phyloP scores from a whole-genome alignment of 164 flowering plant species.

The Pachysandra terminalis region DNA sequence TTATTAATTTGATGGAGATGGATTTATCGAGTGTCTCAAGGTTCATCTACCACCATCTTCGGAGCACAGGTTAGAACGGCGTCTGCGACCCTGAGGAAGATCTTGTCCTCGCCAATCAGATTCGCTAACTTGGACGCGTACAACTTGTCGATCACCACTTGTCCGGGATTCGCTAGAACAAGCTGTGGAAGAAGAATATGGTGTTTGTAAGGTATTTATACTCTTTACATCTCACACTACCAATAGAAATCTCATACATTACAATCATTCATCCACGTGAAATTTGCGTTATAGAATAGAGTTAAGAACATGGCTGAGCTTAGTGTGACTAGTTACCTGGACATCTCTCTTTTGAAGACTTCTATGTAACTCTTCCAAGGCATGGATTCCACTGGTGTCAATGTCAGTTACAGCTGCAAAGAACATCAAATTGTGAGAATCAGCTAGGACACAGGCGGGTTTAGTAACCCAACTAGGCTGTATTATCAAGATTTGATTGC shows the following conservation, averaged over 20 bases:
- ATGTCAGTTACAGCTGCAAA: slow-evolving; percentile 83
- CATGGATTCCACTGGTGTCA: slow-evolving; percentile 88
- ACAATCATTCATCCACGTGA: too few relatives aligned
- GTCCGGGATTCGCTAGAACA: slow-evolving; percentile 84
- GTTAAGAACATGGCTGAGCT: background rate
- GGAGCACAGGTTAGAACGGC: slow-evolving; percentile 64
- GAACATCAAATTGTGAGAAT: background rate
- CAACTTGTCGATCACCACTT: slow-evolving; percentile 73
- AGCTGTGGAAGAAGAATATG: slow-evolving; percentile 40
- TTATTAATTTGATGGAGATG: too few relatives aligned
- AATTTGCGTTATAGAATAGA: too few relatives aligned
- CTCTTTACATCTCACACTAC: too few relatives aligned
- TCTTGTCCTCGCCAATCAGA: slow-evolving; percentile 58
- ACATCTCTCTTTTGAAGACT: slow-evolving; percentile 64
- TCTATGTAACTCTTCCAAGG: slow-evolving; percentile 60
- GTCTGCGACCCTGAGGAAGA: slow-evolving; percentile 85
- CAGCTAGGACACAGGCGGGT: background rate
- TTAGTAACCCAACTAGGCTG: background rate
- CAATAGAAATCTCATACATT: too few relatives aligned
- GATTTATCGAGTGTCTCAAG: slow-evolving; percentile 10
- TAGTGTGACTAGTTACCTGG: slow-evolving; percentile 38
- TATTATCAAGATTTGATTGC: slow-evolving; percentile 6
- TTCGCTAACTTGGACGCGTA: slow-evolving; percentile 53
- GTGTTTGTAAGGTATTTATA: slow-evolving; percentile 11
- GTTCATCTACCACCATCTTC: slow-evolving; percentile 41